Evolutionary conservation across 2,329 filamentous ascomycete species (phyloP), one percentile per base, ranked within the genome.

Genomic region (Pleomassaria siparia): DNA sequence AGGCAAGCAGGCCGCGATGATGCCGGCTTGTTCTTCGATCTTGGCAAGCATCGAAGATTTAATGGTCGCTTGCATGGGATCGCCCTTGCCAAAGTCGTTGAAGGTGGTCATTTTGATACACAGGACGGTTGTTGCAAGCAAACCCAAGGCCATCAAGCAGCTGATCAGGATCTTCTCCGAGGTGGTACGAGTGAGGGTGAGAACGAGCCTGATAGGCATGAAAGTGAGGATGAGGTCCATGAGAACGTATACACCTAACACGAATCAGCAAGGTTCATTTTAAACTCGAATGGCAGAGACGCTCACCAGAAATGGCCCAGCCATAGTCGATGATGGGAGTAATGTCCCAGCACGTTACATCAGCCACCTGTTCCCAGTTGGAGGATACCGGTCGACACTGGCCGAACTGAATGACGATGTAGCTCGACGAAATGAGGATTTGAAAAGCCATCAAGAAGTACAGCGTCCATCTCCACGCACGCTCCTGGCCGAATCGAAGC

Each of bases 171-270:
- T 43, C 42, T 58, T 63, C 36, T 66, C 60, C 0, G 53, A 53
- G 2, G 45, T 50, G 11, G 53, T 49, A 4, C 61, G 58, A 28
- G 50, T 53, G 13, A 64, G 52, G 9, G 53, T 55, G 21, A 56
- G 55, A 16, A 63, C 53, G 4, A 66, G 47, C 22, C 47, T 51
- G 15, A 64, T 60, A 3, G 61, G 61, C 53, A 64, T 55, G 11
- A 64, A 51, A 2, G 61, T 54, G 21, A 66, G 55, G 12, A 49
- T 46, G 29, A 66, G 55, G 40, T 66, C 62, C 55, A 64, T 63
- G 13, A 45, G 24, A 21, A 62, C 52, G 26, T 63, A 64, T 4
- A 64, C 33, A 6, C 40, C 62, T 66, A 40, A 20, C n/a, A 29
- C 12, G 1, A 10, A 37, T 41, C 35, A 37, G n/a, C 22, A 37